Conservation (phyloP, 202 grass and related monocot genomes). For the Miscanthus sacchariflorus region DNA sequence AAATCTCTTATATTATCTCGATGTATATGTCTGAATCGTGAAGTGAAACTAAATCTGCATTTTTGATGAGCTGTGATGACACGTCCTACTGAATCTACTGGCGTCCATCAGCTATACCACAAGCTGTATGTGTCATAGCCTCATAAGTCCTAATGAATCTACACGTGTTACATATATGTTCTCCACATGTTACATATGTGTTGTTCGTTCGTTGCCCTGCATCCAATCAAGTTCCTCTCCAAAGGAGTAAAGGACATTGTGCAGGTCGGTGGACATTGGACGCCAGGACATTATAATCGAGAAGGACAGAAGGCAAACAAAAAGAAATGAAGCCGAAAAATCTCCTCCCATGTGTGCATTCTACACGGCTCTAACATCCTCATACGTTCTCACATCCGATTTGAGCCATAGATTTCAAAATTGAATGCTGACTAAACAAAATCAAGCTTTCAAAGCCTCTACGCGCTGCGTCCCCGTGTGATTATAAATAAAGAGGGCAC, state of each 20-base stretch:
- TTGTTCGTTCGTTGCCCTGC: not conserved
- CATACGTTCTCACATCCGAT: too few relatives aligned
- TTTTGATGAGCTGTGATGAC: too few relatives aligned
- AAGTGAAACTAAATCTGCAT: too few relatives aligned
- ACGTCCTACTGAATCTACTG: too few relatives aligned
- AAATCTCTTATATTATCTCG: too few relatives aligned
- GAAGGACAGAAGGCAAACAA: not conserved
- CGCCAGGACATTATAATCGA: not conserved
- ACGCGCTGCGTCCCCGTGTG: not conserved
- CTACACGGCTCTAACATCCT: too few relatives aligned
- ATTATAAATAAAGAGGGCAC: not conserved
- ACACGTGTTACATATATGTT: not conserved
- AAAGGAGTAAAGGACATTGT: not conserved
- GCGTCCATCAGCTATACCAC: not conserved
- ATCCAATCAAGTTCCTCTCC: not conserved
- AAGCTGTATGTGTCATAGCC: not conserved
- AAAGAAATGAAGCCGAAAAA: not conserved
- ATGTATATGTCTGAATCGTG: too few relatives aligned
- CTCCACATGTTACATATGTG: not conserved
- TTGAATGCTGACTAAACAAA: not conserved
- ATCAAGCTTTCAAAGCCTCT: not conserved
- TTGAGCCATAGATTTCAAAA: too few relatives aligned
- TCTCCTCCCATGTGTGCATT: too few relatives aligned
- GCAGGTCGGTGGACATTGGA: not conserved
- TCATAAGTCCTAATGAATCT: too few relatives aligned